phyloP scores from a whole-genome alignment of 208 protist species.

The Trypanosoma congolense region DNA sequence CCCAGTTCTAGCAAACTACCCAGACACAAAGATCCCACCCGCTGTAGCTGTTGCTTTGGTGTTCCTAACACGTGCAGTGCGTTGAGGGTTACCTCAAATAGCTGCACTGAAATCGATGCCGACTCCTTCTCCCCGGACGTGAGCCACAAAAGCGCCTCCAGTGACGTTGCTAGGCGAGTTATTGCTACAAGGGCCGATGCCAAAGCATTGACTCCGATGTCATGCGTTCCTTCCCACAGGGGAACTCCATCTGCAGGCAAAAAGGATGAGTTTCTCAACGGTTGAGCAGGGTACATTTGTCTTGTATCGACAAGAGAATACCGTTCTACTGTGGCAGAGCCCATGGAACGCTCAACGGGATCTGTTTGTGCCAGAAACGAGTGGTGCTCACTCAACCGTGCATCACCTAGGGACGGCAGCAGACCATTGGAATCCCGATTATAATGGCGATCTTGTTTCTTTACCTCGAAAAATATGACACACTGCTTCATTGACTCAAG shows the following conservation, averaged over 20 bases:
- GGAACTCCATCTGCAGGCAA: conserved; percentile 42
- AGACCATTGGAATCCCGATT: neutral
- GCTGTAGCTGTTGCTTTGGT: conserved; percentile 1
- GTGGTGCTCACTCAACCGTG: neutral
- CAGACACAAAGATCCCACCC: conserved; percentile 12
- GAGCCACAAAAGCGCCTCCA: conserved; percentile 56
- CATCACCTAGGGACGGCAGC: neutral
- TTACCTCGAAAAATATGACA: conserved; percentile 4
- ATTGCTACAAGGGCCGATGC: conserved; percentile 47
- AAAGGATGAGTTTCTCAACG: conserved; percentile 20
- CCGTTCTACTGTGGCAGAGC: neutral
- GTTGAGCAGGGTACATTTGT: neutral
- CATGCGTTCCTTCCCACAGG: conserved; percentile 35
- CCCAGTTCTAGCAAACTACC: conserved; percentile 13
- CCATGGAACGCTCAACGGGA: neutral
- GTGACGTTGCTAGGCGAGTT: conserved; percentile 27
- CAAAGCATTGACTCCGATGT: conserved; percentile 36
- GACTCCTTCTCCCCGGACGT: conserved; percentile 30
- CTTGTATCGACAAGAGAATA: neutral
- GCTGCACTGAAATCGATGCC: conserved; percentile 24
- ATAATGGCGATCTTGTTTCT: neutral
- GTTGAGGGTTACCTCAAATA: conserved; percentile 25
- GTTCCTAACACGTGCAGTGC: conserved; percentile 19
- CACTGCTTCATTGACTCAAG: conserved; percentile 11
- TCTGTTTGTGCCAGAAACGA: neutral